These are phyloP conservation scores for Vitis labrusca DNA, from an alignment of 164 flowering plant species.

Conservation along the genomic window DNA sequence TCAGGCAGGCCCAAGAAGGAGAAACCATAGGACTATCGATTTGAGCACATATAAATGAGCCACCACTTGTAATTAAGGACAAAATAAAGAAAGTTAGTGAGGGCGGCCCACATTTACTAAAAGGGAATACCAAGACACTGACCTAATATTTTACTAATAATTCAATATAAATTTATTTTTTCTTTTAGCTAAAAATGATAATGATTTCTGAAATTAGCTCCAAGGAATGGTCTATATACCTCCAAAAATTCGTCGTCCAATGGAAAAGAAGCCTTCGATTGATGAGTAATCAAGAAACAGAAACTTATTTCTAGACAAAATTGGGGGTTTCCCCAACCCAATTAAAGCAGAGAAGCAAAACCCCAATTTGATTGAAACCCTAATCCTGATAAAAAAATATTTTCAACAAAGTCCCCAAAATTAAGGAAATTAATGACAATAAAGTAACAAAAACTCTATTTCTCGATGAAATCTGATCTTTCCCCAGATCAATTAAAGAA, in stretches of 20 bases:
- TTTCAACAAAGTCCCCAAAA: background rate
- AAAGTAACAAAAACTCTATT: background rate
- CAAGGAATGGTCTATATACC: constrained; percentile 11
- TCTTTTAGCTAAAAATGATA: too few relatives aligned
- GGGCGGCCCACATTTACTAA: background rate
- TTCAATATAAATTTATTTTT: too few relatives aligned
- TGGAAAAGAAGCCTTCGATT: background rate
- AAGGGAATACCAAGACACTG: too few relatives aligned
- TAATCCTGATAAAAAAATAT: background rate
- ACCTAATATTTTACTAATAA: too few relatives aligned
- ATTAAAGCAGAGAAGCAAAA: background rate
- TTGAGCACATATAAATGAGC: background rate
- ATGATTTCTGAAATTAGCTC: too few relatives aligned
- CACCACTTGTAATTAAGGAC: background rate
- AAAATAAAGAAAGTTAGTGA: background rate
- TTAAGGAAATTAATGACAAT: background rate
- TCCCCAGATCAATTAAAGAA: constrained; percentile 13
- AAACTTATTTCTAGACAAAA: too few relatives aligned
- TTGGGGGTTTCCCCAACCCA: too few relatives aligned
- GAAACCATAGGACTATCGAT: background rate
- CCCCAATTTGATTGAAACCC: background rate
- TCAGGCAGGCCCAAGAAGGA: too few relatives aligned
- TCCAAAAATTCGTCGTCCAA: constrained; percentile 3
- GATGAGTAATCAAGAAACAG: too few relatives aligned
- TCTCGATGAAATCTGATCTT: background rate